Conservation (phyloP, 441 rosid species). For the Corymbia calophylla region DNA sequence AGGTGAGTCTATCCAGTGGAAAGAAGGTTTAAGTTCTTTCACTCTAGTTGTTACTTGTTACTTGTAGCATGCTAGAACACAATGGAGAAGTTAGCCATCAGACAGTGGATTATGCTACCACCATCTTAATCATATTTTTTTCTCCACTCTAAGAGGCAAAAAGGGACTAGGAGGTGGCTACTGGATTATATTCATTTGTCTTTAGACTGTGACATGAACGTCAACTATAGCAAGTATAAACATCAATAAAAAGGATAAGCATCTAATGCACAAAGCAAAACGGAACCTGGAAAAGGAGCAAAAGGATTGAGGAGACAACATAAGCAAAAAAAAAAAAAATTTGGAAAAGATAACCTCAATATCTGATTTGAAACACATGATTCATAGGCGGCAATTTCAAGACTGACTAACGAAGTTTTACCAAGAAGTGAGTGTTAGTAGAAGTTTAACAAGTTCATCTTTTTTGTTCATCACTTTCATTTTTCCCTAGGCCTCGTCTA, state of each 20-base stretch:
- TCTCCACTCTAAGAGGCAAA: background rate
- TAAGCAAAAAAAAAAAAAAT: background rate
- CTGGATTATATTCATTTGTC: background rate
- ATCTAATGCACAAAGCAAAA: background rate
- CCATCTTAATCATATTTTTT: background rate
- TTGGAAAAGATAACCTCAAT: background rate
- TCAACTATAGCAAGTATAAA: background rate
- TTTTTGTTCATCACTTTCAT: rapidly evolving
- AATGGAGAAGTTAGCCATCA: background rate
- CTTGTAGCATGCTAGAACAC: background rate
- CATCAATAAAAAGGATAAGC: background rate
- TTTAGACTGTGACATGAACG: background rate
- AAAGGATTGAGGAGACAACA: background rate
- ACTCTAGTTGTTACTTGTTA: background rate
- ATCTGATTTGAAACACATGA: background rate
- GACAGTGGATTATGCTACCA: background rate
- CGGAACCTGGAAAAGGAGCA: background rate
- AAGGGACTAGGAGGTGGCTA: background rate
- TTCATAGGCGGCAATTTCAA: background rate
- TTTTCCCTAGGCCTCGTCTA: background rate
- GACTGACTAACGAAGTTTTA: background rate
- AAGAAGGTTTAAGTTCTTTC: background rate
- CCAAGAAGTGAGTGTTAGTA: background rate
- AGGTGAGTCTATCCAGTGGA: background rate
- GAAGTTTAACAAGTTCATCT: background rate